phyloP scores from a whole-genome alignment of 2,329 filamentous ascomycete species.

The Ophiostoma sp. region DNA sequence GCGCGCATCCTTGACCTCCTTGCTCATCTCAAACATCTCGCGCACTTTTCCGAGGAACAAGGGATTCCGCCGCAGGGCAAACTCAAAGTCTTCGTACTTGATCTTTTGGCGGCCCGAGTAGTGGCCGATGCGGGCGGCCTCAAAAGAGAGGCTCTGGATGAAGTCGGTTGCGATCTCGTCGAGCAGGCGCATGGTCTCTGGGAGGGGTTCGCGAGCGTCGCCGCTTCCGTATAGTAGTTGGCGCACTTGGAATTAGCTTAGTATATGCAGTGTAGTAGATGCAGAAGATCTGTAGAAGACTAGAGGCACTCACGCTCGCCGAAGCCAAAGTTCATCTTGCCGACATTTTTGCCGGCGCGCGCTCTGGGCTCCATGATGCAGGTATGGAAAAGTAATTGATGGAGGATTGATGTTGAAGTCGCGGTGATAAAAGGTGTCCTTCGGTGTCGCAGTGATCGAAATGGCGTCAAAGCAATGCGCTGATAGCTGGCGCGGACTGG shows the following conservation, averaged over 20 bases:
- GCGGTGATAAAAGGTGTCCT: background rate
- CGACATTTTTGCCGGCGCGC: conserved; percentile 72
- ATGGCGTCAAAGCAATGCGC: background rate
- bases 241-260: conserved; percentile 47
- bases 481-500: background rate
- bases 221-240: conserved; percentile 75
- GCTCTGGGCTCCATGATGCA: conserved; percentile 68
- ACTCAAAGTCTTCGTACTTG: conserved; percentile 97
- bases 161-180: conserved; percentile 97
- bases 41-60: conserved; percentile 82
- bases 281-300: background rate
- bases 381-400: background rate
- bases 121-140: conserved; percentile 77
- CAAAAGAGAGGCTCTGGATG: conserved; percentile 88
- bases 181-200: conserved; percentile 76
- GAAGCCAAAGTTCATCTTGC: conserved; percentile 72
- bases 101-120: conserved; percentile 91
- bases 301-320: conserved; percentile 56
- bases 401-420: background rate
- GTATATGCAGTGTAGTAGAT: background rate
- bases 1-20: conserved; percentile 75
- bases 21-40: conserved; percentile 83
- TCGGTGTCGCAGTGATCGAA: background rate
- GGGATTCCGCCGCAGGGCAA: conserved; percentile 80
- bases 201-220: conserved; percentile 70